Evolutionary conservation across 192 early-diverging fungal species (phyloP), one percentile per base, ranked within the genome.

Genomic region (Chytriomyces confervae): DNA sequence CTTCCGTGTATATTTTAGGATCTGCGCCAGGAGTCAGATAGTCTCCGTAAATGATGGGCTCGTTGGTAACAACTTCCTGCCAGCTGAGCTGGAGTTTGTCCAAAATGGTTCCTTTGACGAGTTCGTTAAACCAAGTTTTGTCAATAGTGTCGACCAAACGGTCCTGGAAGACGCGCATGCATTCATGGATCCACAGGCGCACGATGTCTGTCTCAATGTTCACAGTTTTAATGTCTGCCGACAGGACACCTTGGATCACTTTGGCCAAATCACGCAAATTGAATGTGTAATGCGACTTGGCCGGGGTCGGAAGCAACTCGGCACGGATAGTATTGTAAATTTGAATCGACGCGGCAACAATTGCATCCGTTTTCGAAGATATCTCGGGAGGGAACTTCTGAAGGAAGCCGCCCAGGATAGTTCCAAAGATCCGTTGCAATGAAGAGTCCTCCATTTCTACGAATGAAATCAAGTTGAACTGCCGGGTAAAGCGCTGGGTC

Each of bases 211-310:
- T 75, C 23, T 84, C 80, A 47, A 82, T 79, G 24, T 70, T 75
- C 18, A 88, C 82, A 7, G 87, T 84, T 62, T 90, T 87, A 5
- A 66, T 27, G 49, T 86, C 86, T 4, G 88, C 88, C 10, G 79
- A 82, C 1, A 90, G 77, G 43, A 90, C 82, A 2, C 89, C 89
- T 61, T 89, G 81, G 29, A 90, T 72, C 0, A 72, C 77, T 73
- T 88, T 89, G 48, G 88, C 74, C 11, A 90, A 80, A 87, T 90
- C 89, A 47, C 89, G 77, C 80, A 90, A 75, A 64, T 90, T 90
- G 71, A 90, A 90, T 0, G 89, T 90, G 74, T 90, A 90, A 75
- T 90, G 89, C 11, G 89, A 89, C 62, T 90, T 90, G 67, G 85
- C 84, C 0, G 89, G 89, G 6, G 89, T 90, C 20, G 89, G 89